Base-by-base conservation (phyloP, 73 alveolate species). In the Paramecium octaurelia region DNA sequence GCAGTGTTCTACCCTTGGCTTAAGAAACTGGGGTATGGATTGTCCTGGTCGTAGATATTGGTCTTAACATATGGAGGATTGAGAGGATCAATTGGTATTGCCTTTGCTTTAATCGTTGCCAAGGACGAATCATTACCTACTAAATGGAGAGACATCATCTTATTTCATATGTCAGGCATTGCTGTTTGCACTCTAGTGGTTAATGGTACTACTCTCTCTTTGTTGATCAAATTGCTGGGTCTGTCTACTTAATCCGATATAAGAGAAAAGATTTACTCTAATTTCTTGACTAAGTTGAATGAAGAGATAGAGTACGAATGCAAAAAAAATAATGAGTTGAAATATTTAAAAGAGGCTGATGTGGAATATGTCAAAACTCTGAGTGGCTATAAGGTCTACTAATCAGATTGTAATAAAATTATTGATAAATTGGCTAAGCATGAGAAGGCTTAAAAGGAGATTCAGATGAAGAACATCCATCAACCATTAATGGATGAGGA, bases 141-240 rank as follows among this genome's bases (percentile, higher is more conserved):
- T 8, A 60, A 95, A 36, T 58, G 92, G 42, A 80, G 92, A 35
- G 94, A 88, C 40, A 80, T 93, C 29, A 92, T 95, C 14, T 18
- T 95, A 18, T 95, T 95, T 71, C 95, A 93, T 86, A 95, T 94
- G 70, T 93, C 95, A n/a, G 96, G 96, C 21, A 92, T 93, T 85
- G 95, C 96, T 21, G 89, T 92, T 68, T 60, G 94, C 34, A 92
- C 96, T 12, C 69, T 95, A 24, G 46, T 93, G 9, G 88, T 95
- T 12, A 94, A 95, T 60, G 97, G 97, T 7, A 92, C 95, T 12
- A 92, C 95, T 12, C 80, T 75, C 59, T 42, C 76, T 29, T 70
- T 85, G 36, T 70, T 46, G 70, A 85, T 48, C 23, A 69, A 50
- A 93, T 60, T 93, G 70, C 9, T 76, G 46, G 92, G 85, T 16